Percentiles rank a stretch among this genome's conserved stretches.
Evolutionary conservation across 495 filamentous ascomycete species (phyloP).

Genomic region (Arthonia radiata): DNA sequence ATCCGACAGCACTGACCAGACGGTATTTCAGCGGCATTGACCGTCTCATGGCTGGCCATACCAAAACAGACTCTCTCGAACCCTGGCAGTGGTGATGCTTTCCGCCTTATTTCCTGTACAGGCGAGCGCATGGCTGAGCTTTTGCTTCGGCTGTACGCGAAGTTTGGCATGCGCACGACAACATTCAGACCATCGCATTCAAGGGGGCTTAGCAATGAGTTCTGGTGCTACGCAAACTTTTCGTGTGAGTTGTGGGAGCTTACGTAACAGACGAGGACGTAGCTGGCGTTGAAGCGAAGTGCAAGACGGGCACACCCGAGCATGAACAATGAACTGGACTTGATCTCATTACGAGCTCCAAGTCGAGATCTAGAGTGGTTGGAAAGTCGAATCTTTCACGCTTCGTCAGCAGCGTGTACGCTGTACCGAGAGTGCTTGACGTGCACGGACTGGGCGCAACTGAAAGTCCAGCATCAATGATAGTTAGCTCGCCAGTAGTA

Average conservation of each 20-base stretch:
- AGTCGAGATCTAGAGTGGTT: no score
- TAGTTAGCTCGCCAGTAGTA: no score
- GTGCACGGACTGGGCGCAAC: no score
- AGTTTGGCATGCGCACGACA: conserved; percentile 24
- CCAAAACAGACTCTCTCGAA: conserved; percentile 7
- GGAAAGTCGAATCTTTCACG: no score
- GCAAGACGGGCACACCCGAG: no score
- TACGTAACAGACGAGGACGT: no score
- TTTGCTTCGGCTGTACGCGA: conserved; percentile 13
- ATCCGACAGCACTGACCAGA: conserved; percentile 1
- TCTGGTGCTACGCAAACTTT: conserved; percentile 53
- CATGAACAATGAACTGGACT: no score
- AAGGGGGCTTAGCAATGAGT: conserved; percentile 50
- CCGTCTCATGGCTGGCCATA: conserved; percentile 40
- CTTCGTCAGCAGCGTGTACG: no score
- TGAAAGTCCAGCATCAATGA: no score
- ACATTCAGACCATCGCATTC: conserved; percentile 36
- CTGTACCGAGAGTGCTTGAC: no score
- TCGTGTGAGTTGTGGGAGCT: conserved; percentile 30
- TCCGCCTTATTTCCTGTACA: conserved; percentile 14
- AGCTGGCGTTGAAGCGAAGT: no score
- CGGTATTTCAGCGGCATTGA: conserved; percentile 33
- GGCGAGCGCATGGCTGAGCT: conserved; percentile 15
- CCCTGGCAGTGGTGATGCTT: conserved; percentile 1
- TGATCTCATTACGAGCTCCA: no score